These are phyloP conservation scores for Fomitopsis pinicola DNA, from an alignment of 1,284 basidiomycete species.

Conservation along the genomic window DNA sequence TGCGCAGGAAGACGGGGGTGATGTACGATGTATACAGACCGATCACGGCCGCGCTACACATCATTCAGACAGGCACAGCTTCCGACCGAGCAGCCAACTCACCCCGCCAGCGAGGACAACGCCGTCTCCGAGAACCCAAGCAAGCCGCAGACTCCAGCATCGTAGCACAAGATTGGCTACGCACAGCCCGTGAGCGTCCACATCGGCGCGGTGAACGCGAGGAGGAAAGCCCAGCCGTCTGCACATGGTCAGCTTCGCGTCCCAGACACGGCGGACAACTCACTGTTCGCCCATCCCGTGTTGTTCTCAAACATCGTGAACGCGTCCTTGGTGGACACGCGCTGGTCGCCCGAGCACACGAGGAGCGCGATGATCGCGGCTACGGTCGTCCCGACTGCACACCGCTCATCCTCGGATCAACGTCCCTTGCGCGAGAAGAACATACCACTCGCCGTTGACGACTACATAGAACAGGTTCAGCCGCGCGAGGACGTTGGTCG, in stretches of 20 bases:
- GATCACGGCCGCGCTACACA: slow-evolving; percentile 59
- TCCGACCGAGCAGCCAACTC: slow-evolving; percentile 14
- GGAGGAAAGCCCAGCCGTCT: slow-evolving; percentile 73
- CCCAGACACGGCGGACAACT: not conserved
- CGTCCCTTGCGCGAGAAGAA: not conserved
- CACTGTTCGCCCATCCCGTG: slow-evolving; percentile 63
- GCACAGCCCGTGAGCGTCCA: slow-evolving; percentile 77
- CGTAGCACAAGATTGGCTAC: slow-evolving; percentile 15
- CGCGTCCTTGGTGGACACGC: slow-evolving; percentile 63
- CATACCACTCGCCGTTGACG: slow-evolving; percentile 45
- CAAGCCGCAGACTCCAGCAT: slow-evolving; percentile 56
- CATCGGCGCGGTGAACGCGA: slow-evolving; percentile 73
- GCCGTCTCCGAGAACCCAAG: slow-evolving; percentile 64
- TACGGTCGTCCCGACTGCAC: slow-evolving; percentile 31
- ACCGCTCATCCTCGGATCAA: not conserved
- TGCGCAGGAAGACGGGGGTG: slow-evolving; percentile 63
- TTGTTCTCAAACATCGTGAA: slow-evolving; percentile 73
- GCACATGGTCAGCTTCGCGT: not conserved
- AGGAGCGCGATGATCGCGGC: slow-evolving; percentile 62
- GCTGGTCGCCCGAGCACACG: slow-evolving; percentile 49
- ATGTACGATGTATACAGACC: slow-evolving; percentile 67
- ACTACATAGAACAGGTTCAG: slow-evolving; percentile 67
- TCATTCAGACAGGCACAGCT: not conserved
- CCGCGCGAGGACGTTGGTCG: slow-evolving; percentile 60
- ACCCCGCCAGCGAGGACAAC: slow-evolving; percentile 65